Evolutionary conservation across 1,139 yeast genomes (phyloP).

Genomic region (Nadsonia starkeyi-henricii): DNA sequence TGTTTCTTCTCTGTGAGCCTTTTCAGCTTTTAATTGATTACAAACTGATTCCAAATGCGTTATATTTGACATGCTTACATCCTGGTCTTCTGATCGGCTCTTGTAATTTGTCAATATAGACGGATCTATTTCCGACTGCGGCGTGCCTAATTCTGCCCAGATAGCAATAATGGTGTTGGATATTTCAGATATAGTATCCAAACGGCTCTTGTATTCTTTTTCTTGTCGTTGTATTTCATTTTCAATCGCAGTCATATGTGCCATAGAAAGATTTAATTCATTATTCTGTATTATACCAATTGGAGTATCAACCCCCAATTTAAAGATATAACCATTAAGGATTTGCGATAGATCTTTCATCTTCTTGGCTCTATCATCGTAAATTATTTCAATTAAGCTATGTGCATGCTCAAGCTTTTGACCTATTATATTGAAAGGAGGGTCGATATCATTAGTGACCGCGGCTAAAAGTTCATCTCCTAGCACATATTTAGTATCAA

Average conservation of each 20-base stretch:
- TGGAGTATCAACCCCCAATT: slow-evolving; percentile 13
- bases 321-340: slow-evolving; percentile 10
- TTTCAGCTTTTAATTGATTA: slow-evolving; percentile 10
- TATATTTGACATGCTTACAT: slow-evolving; percentile 16
- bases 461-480: slow-evolving; percentile 5
- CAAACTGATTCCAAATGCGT: slow-evolving; percentile 10
- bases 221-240: slow-evolving; percentile 17
- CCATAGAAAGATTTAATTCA: slow-evolving; percentile 12
- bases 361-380: slow-evolving; percentile 12
- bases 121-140: slow-evolving; percentile 19
- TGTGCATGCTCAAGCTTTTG: slow-evolving; percentile 11
- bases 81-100: slow-evolving; percentile 17
- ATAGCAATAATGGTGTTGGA: slow-evolving; percentile 18
- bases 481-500: slow-evolving; percentile 11
- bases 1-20: slow-evolving; percentile 10
- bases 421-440: slow-evolving; percentile 14
- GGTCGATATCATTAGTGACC: slow-evolving; percentile 9
- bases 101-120: slow-evolving; percentile 15
- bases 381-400: slow-evolving; percentile 12
- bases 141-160: slow-evolving; percentile 25
- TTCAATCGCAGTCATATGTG: slow-evolving; percentile 15
- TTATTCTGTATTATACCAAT: slow-evolving; percentile 10
- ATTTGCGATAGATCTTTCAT: slow-evolving; percentile 12
- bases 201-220: slow-evolving; percentile 15
- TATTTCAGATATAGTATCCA: slow-evolving; percentile 13